A percentile compares a stretch with the other conserved stretches of the same genome.
Evolutionary conservation across 768 basidiomycete genomes (phyloP).

Genomic region (Suillus decipiens): DNA sequence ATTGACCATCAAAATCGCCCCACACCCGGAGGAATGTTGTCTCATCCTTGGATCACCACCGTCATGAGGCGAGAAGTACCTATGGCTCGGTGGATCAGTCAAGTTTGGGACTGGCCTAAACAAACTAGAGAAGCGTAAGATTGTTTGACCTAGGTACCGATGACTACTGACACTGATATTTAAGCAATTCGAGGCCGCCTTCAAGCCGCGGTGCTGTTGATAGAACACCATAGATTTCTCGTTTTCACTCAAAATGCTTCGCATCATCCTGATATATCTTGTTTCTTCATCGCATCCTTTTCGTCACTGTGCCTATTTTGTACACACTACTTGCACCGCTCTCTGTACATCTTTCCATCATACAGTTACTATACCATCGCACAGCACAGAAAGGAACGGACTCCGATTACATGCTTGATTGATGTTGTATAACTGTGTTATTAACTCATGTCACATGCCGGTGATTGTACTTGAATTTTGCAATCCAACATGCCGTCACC

Average conservation of each 20-base stretch:
- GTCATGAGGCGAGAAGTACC: constrained; percentile 82
- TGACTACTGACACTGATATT: not conserved
- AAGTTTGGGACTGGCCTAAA: constrained; percentile 80
- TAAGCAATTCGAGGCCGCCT: constrained; percentile 7
- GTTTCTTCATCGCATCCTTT: constrained; percentile 6
- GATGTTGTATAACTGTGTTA: constrained; percentile 5
- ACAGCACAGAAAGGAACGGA: constrained; percentile 9
- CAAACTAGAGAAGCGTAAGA: constrained; percentile 30
- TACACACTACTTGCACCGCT: not conserved
- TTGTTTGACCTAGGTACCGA: not conserved
- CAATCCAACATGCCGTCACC: not conserved
- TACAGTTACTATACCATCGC: constrained; percentile 9
- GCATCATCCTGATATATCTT: constrained; percentile 4
- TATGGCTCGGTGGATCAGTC: constrained; percentile 87
- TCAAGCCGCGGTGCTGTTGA: constrained; percentile 8
- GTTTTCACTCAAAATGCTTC: not conserved
- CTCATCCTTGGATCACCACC: constrained; percentile 79
- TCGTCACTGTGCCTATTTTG: constrained; percentile 2
- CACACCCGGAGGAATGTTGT: constrained; percentile 78
- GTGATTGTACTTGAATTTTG: not conserved
- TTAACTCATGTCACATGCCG: not conserved
- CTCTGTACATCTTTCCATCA: constrained; percentile 11
- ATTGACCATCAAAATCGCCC: constrained; percentile 71
- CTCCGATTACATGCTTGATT: constrained; percentile 6
- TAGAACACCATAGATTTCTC: constrained; percentile 7